These are phyloP conservation scores for Ogataea thermomethanolica DNA, from an alignment of 805 yeast genomes.

Conservation along the genomic window DNA sequence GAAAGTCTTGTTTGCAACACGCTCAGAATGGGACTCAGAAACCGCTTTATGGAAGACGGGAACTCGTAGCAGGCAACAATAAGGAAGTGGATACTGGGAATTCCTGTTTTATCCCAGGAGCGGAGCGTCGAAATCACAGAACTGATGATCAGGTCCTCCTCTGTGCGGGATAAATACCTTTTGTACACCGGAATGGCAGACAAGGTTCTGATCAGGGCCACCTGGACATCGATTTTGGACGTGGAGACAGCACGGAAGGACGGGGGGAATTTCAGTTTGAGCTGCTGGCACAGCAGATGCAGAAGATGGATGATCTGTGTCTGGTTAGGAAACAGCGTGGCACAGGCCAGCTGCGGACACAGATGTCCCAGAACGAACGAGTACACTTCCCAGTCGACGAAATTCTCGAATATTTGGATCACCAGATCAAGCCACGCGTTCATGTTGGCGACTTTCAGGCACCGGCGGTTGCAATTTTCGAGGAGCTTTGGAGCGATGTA, in stretches of 20 bases:
- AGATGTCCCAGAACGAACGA: constrained; percentile 64
- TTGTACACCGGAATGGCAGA: constrained; percentile 64
- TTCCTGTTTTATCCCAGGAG: constrained; percentile 76
- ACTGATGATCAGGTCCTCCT: constrained; percentile 61
- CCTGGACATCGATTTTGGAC: constrained; percentile 60
- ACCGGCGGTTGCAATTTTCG: constrained; percentile 36
- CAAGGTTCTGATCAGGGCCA: constrained; percentile 57
- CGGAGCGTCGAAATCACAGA: constrained; percentile 59
- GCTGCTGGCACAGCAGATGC: constrained; percentile 50
- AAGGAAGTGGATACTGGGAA: constrained; percentile 73
- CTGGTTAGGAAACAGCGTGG: constrained; percentile 47
- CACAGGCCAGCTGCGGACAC: constrained; percentile 64
- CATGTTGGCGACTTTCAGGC: constrained; percentile 35
- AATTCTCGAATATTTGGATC: constrained; percentile 45
- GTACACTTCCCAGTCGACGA: constrained; percentile 68
- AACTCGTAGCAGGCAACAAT: constrained; percentile 78
- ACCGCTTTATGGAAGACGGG: constrained; percentile 69
- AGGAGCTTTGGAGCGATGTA: constrained; percentile 46
- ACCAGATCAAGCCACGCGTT: constrained; percentile 50
- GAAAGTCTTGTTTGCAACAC: constrained; percentile 73
- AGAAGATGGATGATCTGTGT: constrained; percentile 42
- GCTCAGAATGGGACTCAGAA: constrained; percentile 63
- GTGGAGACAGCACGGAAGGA: constrained; percentile 40
- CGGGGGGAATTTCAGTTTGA: constrained; percentile 47
- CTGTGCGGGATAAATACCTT: constrained; percentile 47